A percentile compares a stretch with the other conserved stretches of the same genome.
Conservation (phyloP, 108 stramenopile species). For the Nannochloropsis salina region DNA sequence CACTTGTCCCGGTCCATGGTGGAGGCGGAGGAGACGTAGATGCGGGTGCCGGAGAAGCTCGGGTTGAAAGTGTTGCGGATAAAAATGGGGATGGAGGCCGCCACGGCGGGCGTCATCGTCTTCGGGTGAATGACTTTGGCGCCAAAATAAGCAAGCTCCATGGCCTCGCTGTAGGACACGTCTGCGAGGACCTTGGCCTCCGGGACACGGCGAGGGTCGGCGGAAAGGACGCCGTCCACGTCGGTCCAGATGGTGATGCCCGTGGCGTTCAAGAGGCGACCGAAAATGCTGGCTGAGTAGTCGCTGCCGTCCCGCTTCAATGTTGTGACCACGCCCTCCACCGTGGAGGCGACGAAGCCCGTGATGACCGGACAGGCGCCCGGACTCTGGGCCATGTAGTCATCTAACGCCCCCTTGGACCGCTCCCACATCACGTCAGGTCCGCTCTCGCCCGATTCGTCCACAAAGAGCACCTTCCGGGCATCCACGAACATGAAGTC, state of each 20-base stretch:
- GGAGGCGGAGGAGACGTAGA: constrained; percentile 58
- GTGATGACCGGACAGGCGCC: constrained; percentile 62
- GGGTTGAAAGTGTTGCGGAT: constrained; percentile 82
- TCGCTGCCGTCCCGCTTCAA: constrained; percentile 77
- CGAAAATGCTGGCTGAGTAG: constrained; percentile 71
- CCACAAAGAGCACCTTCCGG: constrained; percentile 70
- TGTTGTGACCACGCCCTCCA: constrained; percentile 74
- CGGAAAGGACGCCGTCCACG: constrained; percentile 74
- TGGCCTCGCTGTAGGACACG: constrained; percentile 79
- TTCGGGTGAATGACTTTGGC: constrained; percentile 81
- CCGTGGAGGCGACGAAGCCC: constrained; percentile 80
- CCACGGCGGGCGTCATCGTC: constrained; percentile 66
- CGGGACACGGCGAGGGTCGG: constrained; percentile 78
- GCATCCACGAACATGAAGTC: constrained; percentile 70
- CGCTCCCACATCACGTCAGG: constrained; percentile 56
- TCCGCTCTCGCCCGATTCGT: constrained; percentile 52
- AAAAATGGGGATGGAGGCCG: constrained; percentile 67
- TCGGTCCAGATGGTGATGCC: constrained; percentile 79
- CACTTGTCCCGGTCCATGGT: constrained; percentile 57
- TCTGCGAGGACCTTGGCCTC: constrained; percentile 61
- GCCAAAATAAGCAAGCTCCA: constrained; percentile 87
- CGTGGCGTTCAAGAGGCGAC: constrained; percentile 62
- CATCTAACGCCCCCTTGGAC: constrained; percentile 53
- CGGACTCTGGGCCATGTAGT: constrained; percentile 35
- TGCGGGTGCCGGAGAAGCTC: constrained; percentile 66